Evolutionary conservation across 148 eudicot genomes (phyloP).

Genomic region (Silene latifolia): DNA sequence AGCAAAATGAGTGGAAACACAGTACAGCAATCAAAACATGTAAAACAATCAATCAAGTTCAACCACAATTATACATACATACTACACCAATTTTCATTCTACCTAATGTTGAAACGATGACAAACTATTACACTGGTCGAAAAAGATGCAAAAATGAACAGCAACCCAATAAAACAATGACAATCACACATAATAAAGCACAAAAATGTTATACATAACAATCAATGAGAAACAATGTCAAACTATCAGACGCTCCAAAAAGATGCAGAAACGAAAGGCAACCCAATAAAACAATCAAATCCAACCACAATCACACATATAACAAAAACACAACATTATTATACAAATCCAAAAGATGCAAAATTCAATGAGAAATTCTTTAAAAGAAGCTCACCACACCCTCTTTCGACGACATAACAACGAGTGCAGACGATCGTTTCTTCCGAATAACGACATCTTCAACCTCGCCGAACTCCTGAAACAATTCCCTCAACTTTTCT

Average conservation of each 20-base stretch:
- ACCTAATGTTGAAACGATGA: not conserved
- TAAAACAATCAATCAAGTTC: too few species aligned
- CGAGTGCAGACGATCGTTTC: constrained; percentile 54
- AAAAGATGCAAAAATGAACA: not conserved
- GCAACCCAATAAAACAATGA: not conserved
- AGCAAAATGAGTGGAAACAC: not conserved
- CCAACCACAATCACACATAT: not conserved
- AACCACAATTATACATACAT: not conserved
- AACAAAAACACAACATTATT: not conserved
- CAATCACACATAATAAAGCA: not conserved
- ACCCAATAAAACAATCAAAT: not conserved
- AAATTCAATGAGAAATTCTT: not conserved
- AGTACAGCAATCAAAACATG: not conserved
- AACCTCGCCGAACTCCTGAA: constrained; percentile 54
- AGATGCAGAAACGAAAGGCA: not conserved
- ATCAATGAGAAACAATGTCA: too few species aligned
- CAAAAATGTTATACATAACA: not conserved
- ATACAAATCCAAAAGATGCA: not conserved
- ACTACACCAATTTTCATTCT: too few species aligned
- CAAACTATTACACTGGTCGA: not conserved
- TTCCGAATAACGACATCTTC: constrained; percentile 67
- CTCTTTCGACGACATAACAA: constrained; percentile 61
- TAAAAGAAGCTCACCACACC: constrained; percentile 40
- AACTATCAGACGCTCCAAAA: not conserved
- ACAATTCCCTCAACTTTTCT: constrained; percentile 38